phyloP scores from a whole-genome alignment of 139 green algal genomes.

The Picocystis salinarum region DNA sequence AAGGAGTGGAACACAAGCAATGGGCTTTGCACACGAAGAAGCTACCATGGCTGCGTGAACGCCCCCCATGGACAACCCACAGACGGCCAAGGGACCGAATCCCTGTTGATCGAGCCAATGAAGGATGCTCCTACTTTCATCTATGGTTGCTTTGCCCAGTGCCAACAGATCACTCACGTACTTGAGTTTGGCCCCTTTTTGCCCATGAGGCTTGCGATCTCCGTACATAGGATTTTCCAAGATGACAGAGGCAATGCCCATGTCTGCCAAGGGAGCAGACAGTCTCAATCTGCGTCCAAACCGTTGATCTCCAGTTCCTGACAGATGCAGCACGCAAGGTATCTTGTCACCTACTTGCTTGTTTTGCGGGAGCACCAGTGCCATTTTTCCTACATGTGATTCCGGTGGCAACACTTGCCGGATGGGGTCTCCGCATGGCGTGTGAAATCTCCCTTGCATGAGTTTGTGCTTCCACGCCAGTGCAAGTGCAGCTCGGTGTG shows the following conservation, averaged over 20 bases:
- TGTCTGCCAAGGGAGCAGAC: slow-evolving; percentile 29
- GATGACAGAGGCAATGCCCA: slow-evolving; percentile 45
- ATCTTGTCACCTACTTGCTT: too few relatives aligned
- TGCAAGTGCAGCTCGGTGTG: too few relatives aligned
- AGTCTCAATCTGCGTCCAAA: slow-evolving; percentile 35
- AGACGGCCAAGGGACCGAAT: slow-evolving; percentile 21
- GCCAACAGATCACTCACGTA: slow-evolving; percentile 61
- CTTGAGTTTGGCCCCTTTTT: slow-evolving; percentile 48
- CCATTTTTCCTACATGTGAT: too few relatives aligned
- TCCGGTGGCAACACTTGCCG: too few relatives aligned
- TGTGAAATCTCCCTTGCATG: too few relatives aligned
- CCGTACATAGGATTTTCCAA: slow-evolving; percentile 71
- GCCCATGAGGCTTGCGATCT: slow-evolving; percentile 28
- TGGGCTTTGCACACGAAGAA: slow-evolving; percentile 30
- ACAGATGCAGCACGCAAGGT: slow-evolving; percentile 51
- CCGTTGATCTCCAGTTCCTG: slow-evolving; percentile 61
- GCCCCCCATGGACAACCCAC: slow-evolving; percentile 67
- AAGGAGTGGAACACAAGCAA: slow-evolving; percentile 45
- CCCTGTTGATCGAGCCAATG: slow-evolving; percentile 24
- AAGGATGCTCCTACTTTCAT: slow-evolving; percentile 50
- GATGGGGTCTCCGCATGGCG: too few relatives aligned
- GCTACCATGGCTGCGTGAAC: slow-evolving; percentile 70
- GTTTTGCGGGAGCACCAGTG: too few relatives aligned
- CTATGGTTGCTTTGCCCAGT: slow-evolving; percentile 62
- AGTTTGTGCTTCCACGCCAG: too few relatives aligned